Evolutionary conservation across 441 rosid species (phyloP).

Genomic region (Populus trichocarpa): DNA sequence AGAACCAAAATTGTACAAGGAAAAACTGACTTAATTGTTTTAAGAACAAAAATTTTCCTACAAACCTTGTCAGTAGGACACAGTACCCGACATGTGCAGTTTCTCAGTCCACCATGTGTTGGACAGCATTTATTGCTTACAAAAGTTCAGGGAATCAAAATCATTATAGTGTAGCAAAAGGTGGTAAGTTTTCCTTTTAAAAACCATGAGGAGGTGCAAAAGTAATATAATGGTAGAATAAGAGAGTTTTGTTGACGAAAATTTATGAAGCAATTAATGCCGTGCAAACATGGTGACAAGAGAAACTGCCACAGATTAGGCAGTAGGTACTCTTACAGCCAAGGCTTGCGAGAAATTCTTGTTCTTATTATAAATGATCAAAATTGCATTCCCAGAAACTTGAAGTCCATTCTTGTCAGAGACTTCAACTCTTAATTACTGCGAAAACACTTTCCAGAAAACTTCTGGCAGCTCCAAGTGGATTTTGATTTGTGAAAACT

Average conservation of each 20-base stretch:
- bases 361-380: not conserved
- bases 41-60: not conserved
- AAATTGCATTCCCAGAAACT: not conserved
- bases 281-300: not conserved
- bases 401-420: constrained; percentile 1
- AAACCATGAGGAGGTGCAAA: not conserved
- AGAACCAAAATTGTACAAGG: not conserved
- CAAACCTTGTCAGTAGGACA: not conserved
- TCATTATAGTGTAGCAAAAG: not conserved
- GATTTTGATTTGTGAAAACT: not conserved
- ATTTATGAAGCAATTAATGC: not conserved
- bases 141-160: not conserved
- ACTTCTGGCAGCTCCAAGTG: not conserved
- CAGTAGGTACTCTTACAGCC: not conserved
- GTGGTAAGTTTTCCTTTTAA: not conserved
- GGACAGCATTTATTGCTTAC: not conserved
- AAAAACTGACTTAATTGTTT: not conserved
- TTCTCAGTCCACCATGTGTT: not conserved
- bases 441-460: not conserved
- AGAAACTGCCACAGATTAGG: not conserved
- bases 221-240: no score
- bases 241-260: not conserved
- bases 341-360: not conserved
- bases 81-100: not conserved
- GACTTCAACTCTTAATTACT: not conserved